Conservation (phyloP, 257 asterid genomes). For the Capsicum rhomboideum region DNA sequence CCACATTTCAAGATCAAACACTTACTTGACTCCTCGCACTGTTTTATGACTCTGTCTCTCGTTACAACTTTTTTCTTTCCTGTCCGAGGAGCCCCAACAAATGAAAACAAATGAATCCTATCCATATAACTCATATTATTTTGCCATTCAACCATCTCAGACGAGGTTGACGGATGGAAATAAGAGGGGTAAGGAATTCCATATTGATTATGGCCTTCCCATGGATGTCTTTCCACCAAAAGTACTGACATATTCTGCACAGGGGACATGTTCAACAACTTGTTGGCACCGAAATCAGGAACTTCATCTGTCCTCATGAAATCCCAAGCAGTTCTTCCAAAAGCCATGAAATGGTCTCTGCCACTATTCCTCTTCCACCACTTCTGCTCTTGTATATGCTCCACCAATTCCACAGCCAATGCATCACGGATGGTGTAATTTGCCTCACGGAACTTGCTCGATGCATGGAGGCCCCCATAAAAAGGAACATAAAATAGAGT, state of each 20-base stretch:
- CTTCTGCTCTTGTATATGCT: not conserved
- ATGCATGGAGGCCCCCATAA: slow-evolving; percentile 3
- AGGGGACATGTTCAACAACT: not conserved
- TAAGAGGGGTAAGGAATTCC: not conserved
- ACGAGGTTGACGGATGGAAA: not conserved
- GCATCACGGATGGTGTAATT: not conserved
- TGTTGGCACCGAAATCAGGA: not conserved
- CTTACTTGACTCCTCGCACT: not conserved
- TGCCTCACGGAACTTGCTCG: not conserved
- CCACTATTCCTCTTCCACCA: not conserved
- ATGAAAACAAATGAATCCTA: not conserved
- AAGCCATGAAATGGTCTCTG: not conserved
- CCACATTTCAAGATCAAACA: not conserved
- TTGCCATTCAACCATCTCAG: not conserved
- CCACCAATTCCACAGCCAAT: not conserved
- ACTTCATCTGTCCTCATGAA: not conserved
- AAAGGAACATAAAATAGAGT: not conserved
- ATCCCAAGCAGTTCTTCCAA: slow-evolving; percentile 6
- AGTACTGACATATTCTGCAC: not conserved
- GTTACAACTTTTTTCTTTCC: slow-evolving; percentile 1
- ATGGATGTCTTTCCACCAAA: not conserved
- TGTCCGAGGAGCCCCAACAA: slow-evolving; percentile 2
- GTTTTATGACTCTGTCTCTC: not conserved
- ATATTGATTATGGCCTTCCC: not conserved
- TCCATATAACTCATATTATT: not conserved